Conservation (phyloP, 2,329 filamentous ascomycete genomes). For the Albophoma yamanashiensis region DNA sequence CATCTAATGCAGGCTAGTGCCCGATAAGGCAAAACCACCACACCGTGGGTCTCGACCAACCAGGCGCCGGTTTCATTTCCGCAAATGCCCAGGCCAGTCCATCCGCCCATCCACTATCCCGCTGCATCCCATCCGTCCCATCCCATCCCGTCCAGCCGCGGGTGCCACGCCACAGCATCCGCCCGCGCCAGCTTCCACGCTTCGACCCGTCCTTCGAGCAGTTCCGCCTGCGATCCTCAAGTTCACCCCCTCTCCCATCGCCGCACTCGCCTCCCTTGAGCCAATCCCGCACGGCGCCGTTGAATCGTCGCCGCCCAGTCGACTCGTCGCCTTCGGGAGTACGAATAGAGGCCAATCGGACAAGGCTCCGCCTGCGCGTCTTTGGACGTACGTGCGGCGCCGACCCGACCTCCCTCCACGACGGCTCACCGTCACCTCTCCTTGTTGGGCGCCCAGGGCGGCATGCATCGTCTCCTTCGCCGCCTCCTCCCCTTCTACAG, state of each 20-base stretch:
- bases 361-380: neutral
- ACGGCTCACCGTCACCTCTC: neutral
- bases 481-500: conserved; percentile 5
- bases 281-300: neutral
- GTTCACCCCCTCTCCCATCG: neutral
- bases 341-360: neutral
- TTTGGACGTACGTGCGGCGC: neutral
- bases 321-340: neutral
- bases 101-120: neutral
- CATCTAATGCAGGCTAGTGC: neutral
- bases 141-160: neutral
- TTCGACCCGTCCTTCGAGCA: neutral
- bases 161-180: neutral
- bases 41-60: neutral
- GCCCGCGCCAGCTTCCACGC: neutral
- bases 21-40: neutral
- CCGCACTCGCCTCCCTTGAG: neutral
- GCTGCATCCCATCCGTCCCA: neutral
- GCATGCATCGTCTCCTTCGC: conserved; percentile 8
- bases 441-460: conserved; percentile 3
- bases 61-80: neutral
- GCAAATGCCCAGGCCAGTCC: neutral
- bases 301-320: neutral
- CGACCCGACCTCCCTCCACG: neutral
- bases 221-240: neutral